Evolutionary conservation across 1,284 basidiomycete genomes (phyloP), one percentile per base, ranked within the genome.

Genomic region (Erythrobasidium hasegawianum): DNA sequence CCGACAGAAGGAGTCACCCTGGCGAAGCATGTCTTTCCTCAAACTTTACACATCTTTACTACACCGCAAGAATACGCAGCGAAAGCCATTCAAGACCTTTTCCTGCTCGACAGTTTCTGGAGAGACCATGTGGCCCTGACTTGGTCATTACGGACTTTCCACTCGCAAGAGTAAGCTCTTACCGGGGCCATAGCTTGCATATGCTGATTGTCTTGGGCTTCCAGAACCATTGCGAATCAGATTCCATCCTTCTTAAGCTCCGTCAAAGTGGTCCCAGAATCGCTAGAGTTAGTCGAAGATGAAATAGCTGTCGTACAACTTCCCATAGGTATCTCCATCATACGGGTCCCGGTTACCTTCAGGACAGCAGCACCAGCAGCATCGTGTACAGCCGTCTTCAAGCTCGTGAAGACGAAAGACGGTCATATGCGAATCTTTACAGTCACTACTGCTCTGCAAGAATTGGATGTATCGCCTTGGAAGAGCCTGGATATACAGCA

Each of bases 131-230:
- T 65, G 38, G 33, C 55, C 13, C 39, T 65, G 1, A 20, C 45
- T 8, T 65, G 62, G 62, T 57, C 40, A 13, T 57, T 65, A n/a
- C 40, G 62, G n/a, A 57, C 62, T 8, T 57, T 65, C 29, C 55
- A 65, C 10, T 22, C 27, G 27, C 29, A 24, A 22, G 24, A 29
- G 54, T 57, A 47, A 49, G 62, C 11, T 7, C 22, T 18, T 47
- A 41, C 33, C 54, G 24, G 3, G n/a, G 7, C 33, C 10, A 14
- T n/a, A n/a, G 13, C 11, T 8, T 7, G n/a, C 43, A 33, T 59
- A 26, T 3, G n/a, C 43, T 24, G 20, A 1, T 43, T 57, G n/a
- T 27, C 29, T 8, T 2, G 38, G 9, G 16, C n/a, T 18, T 27
- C 22, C 61, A 65, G 62, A 22, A 53, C 55, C 33, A 58, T 65